Evolutionary conservation across 2,329 filamentous ascomycete genomes (phyloP).

Genomic region (Colletotrichum coccodes): DNA sequence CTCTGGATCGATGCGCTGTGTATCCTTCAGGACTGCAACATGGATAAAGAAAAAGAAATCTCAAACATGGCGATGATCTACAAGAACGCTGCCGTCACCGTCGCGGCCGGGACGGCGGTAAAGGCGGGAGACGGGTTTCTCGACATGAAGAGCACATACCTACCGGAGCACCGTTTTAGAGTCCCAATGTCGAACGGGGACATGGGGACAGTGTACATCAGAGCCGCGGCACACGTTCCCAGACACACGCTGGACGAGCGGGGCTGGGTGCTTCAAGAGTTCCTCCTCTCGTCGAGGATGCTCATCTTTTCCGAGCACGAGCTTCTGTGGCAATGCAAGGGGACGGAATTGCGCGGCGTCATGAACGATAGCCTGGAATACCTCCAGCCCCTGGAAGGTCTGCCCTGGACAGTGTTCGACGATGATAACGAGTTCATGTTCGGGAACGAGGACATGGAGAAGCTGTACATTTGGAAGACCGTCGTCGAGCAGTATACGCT

Average conservation of each 20-base stretch:
- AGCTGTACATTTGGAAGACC: conserved; percentile 12
- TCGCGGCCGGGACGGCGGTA: conserved; percentile 1
- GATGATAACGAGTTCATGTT: background rate
- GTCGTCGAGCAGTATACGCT: conserved; percentile 14
- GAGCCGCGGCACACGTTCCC: background rate
- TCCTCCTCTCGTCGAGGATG: conserved; percentile 33
- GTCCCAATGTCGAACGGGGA: background rate
- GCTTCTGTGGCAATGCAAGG: conserved; percentile 34
- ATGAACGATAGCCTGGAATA: background rate
- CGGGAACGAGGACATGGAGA: background rate
- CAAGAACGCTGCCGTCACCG: conserved; percentile 23
- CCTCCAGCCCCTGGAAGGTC: conserved; percentile 9
- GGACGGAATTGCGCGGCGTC: conserved; percentile 19
- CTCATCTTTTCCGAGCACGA: conserved; percentile 34
- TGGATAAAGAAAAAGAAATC: conserved; percentile 28
- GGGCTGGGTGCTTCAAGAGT: conserved; percentile 35
- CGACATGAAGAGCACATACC: background rate
- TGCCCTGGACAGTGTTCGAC: conserved; percentile 14
- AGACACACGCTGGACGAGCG: conserved; percentile 25
- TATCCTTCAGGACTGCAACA: conserved; percentile 32
- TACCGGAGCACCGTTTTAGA: background rate
- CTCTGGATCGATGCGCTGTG: conserved; percentile 36
- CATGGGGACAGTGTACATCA: background rate
- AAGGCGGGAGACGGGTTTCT: conserved; percentile 9
- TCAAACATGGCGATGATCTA: conserved; percentile 28